These are phyloP conservation scores for Aspergillus sp. DNA, from an alignment of 2,329 filamentous ascomycete genomes.

Conservation along the genomic window DNA sequence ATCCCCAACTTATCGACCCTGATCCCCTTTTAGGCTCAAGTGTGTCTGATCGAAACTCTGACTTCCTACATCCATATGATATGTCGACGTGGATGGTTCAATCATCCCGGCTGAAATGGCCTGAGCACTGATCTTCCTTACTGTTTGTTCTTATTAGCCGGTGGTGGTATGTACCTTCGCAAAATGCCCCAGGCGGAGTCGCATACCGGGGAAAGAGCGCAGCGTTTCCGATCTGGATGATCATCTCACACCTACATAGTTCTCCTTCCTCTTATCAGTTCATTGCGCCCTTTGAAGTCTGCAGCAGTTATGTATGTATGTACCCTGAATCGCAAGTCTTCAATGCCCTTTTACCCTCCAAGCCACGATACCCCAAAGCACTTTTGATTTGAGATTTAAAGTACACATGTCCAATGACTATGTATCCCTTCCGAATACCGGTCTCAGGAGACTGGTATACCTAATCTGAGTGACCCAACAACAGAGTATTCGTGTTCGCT, in stretches of 20 bases:
- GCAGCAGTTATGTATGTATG: slow-evolving; percentile 15
- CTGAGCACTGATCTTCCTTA: slow-evolving; percentile 17
- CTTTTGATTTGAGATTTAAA: neutral
- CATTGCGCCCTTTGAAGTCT: slow-evolving; percentile 15
- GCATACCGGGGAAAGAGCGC: slow-evolving; percentile 34
- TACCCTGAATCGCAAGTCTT: neutral
- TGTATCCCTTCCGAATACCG: neutral
- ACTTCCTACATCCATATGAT: slow-evolving; percentile 11
- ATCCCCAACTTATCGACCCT: slow-evolving; percentile 6
- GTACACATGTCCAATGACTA: neutral
- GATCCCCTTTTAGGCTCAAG: slow-evolving; percentile 10
- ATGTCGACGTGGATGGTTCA: slow-evolving; percentile 15
- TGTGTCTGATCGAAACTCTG: slow-evolving; percentile 3
- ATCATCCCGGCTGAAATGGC: slow-evolving; percentile 22
- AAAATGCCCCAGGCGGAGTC: slow-evolving; percentile 22
- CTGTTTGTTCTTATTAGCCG: slow-evolving; percentile 24
- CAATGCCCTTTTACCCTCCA: neutral
- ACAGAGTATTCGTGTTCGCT: slow-evolving; percentile 15
- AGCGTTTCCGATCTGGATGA: slow-evolving; percentile 29
- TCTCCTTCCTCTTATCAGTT: slow-evolving; percentile 16
- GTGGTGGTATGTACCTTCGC: slow-evolving; percentile 28
- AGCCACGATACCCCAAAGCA: slow-evolving; percentile 1
- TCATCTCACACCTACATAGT: slow-evolving; percentile 19
- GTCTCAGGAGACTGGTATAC: neutral
- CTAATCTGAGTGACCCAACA: neutral